Percentiles rank a stretch among this genome's conserved stretches.
Conservation (phyloP, 2,329 filamentous ascomycete genomes). For the Xylaria digitata region DNA sequence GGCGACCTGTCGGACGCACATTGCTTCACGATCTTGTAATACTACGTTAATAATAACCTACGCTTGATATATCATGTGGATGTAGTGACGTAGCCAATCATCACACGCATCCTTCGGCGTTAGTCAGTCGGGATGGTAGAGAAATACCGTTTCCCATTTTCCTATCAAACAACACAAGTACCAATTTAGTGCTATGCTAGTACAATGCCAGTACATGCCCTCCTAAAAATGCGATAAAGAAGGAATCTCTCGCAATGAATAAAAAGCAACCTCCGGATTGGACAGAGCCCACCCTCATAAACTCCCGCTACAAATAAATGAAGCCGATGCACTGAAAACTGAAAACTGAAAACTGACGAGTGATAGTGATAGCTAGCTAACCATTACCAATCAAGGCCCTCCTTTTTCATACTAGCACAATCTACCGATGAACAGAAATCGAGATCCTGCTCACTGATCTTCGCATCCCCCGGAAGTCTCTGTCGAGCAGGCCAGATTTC, state of each 20-base stretch:
- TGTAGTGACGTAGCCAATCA: constrained; percentile 27
- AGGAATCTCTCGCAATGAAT: constrained; percentile 9
- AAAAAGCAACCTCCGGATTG: neutral
- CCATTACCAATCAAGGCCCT: constrained; percentile 37
- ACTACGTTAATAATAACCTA: constrained; percentile 5
- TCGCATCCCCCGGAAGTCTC: constrained; percentile 20
- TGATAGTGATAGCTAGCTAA: neutral
- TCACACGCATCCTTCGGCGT: neutral
- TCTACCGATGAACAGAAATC: constrained; percentile 35
- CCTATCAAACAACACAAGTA: neutral
- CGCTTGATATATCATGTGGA: constrained; percentile 14
- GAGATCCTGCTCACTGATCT: constrained; percentile 27
- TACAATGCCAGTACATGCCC: neutral
- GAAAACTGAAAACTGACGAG: neutral
- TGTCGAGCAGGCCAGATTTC: constrained; percentile 64
- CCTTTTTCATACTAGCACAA: constrained; percentile 34
- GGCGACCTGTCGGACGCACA: neutral
- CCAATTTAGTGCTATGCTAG: constrained; percentile 4
- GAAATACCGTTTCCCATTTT: neutral
- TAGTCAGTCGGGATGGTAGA: neutral
- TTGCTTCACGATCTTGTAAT: constrained; percentile 21
- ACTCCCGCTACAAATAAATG: constrained; percentile 27
- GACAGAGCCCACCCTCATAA: constrained; percentile 3
- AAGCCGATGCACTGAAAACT: constrained; percentile 17
- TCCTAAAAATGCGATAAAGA: neutral